These are phyloP conservation scores for Tricholoma flavovirens DNA, from an alignment of 768 basidiomycete species.

Conservation along the genomic window DNA sequence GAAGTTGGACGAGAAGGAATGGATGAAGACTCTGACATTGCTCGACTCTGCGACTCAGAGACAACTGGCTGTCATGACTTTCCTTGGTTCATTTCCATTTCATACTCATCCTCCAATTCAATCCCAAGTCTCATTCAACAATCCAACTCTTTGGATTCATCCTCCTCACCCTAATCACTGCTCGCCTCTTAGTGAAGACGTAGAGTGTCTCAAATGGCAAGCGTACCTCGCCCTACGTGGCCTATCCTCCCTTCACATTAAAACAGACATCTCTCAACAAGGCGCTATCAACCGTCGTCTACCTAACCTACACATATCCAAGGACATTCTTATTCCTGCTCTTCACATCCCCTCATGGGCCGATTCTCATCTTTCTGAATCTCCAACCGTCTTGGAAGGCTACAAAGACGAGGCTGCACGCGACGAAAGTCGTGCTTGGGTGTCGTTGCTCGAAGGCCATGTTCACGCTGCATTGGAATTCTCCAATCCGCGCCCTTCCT, in stretches of 20 bases:
- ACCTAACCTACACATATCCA: constrained; percentile 61
- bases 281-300: constrained; percentile 66
- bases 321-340: constrained; percentile 54
- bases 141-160: constrained; percentile 62
- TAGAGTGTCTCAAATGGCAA: constrained; percentile 90
- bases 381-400: constrained; percentile 52
- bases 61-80: constrained; percentile 26
- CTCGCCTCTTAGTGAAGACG: constrained; percentile 60
- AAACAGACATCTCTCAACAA: constrained; percentile 64
- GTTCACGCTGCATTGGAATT: constrained; percentile 74
- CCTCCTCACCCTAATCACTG: constrained; percentile 24
- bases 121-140: constrained; percentile 14
- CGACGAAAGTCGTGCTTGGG: constrained; percentile 81
- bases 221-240: constrained; percentile 72
- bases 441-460: constrained; percentile 67
- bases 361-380: constrained; percentile 29
- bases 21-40: constrained; percentile 45
- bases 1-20: constrained; percentile 54
- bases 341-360: constrained; percentile 73
- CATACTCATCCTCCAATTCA: constrained; percentile 41
- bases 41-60: neutral
- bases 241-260: constrained; percentile 43
- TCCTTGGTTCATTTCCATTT: constrained; percentile 44
- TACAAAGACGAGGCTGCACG: constrained; percentile 53
- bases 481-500: constrained; percentile 40